Conservation (phyloP, 495 filamentous ascomycete genomes). For the Xylaria palmicola region DNA sequence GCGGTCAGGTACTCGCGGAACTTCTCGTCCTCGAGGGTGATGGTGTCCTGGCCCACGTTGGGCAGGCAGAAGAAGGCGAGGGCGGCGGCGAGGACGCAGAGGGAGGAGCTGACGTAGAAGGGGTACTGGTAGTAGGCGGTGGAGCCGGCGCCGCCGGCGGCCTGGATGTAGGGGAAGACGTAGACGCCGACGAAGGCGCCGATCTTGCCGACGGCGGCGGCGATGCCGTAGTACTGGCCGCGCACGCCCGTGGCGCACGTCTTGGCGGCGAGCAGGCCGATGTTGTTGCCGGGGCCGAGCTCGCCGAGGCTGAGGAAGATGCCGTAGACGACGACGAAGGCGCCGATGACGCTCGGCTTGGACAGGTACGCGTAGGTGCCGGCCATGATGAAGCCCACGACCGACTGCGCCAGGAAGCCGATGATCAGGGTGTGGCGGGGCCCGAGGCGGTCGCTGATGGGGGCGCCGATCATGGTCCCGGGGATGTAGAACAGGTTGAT, state of each 20-base stretch:
- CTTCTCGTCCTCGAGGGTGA: slow-evolving; percentile 63
- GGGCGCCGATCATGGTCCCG: slow-evolving; percentile 73
- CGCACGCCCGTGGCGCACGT: slow-evolving; percentile 82
- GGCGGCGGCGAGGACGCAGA: slow-evolving; percentile 63
- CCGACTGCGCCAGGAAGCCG: slow-evolving; percentile 65
- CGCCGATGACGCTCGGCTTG: slow-evolving; percentile 62
- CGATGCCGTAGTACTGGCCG: slow-evolving; percentile 89
- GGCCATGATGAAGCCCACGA: slow-evolving; percentile 88
- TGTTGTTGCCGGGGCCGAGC: slow-evolving; percentile 86
- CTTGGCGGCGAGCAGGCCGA: slow-evolving; percentile 83
- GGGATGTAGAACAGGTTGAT: slow-evolving; percentile 87
- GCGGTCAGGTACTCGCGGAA: slow-evolving; percentile 67
- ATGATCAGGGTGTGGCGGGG: slow-evolving; percentile 68
- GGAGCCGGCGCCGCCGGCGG: slow-evolving; percentile 57
- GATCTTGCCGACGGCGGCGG: slow-evolving; percentile 81
- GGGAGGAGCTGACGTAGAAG: slow-evolving; percentile 67
- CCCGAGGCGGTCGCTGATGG: slow-evolving; percentile 70
- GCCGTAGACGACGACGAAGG: slow-evolving; percentile 73
- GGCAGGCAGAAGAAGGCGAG: slow-evolving; percentile 61
- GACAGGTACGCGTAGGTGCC: slow-evolving; percentile 66
- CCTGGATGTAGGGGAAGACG: slow-evolving; percentile 70
- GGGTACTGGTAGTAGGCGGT: slow-evolving; percentile 71
- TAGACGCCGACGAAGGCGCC: slow-evolving; percentile 90
- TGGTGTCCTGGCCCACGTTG: slow-evolving; percentile 72
- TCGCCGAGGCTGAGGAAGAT: slow-evolving; percentile 85